Percentiles rank a stretch among this genome's conserved stretches.
Evolutionary conservation across 805 yeast species (phyloP).

Genomic region (Saccharomycopsis sp.): DNA sequence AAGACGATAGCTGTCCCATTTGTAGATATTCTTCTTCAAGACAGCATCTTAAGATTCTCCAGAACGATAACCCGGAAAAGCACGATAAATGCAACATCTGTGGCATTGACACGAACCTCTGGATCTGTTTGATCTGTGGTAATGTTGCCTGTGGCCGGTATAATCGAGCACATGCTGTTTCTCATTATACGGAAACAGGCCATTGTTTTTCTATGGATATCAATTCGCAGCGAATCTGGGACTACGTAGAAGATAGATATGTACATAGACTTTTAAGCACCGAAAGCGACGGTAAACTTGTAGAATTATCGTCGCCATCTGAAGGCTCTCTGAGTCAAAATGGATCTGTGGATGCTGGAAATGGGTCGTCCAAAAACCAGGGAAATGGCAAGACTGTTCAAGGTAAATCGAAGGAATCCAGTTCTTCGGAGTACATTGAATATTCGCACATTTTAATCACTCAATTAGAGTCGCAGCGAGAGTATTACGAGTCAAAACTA

Average conservation of each 20-base stretch:
- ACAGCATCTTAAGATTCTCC: conserved; percentile 10
- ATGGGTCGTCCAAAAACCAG: conserved; percentile 6
- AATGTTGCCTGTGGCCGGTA: conserved; percentile 90
- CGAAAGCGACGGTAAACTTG: conserved; percentile 83
- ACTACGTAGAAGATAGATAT: conserved; percentile 84
- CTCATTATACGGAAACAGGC: conserved; percentile 68
- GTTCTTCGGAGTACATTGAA: conserved; percentile 64
- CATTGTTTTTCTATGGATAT: conserved; percentile 93
- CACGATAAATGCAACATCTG: conserved; percentile 49
- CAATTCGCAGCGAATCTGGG: conserved; percentile 85
- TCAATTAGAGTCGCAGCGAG: conserved; percentile 81
- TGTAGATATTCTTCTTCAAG: conserved; percentile 65
- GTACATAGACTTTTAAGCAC: conserved; percentile 82
- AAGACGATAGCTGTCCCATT: conserved; percentile 85
- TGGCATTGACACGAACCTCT: conserved; percentile 52
- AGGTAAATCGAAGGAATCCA: conserved; percentile 30
- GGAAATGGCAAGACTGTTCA: conserved; percentile 4
- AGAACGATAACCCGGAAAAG: not conserved
- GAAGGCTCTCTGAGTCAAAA: not conserved
- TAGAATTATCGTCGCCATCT: conserved; percentile 50
- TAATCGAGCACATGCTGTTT: conserved; percentile 77
- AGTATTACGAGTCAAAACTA: conserved; percentile 58
- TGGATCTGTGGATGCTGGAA: not conserved
- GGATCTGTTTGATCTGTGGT: conserved; percentile 91
- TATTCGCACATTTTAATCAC: conserved; percentile 73